Conservation (phyloP, 2,329 filamentous ascomycete genomes). For the Fusarium albosuccineum region DNA sequence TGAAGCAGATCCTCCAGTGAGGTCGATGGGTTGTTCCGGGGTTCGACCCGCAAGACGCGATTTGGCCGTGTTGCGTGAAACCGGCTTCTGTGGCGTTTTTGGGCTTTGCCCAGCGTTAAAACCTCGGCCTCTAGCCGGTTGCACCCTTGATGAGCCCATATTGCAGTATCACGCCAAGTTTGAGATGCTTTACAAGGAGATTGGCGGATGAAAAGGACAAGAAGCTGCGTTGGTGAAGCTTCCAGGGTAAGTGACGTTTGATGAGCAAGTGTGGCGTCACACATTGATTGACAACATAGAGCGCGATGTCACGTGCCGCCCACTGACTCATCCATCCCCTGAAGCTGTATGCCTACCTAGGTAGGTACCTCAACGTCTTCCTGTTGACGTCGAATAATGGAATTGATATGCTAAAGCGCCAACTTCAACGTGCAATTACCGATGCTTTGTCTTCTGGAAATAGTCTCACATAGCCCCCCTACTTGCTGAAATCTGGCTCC, state of each 20-base stretch:
- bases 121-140: not conserved
- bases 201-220: not conserved
- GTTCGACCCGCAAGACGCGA: slow-evolving; percentile 8
- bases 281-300: not conserved
- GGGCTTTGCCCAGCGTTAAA: not conserved
- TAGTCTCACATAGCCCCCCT: not conserved
- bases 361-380: not conserved
- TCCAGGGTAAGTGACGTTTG: slow-evolving; percentile 26
- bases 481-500: not conserved
- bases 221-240: not conserved
- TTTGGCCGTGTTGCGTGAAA: not conserved
- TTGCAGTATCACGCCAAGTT: not conserved
- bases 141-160: slow-evolving; percentile 18
- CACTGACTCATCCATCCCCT: not conserved
- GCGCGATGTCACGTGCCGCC: slow-evolving; percentile 23
- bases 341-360: too few species aligned
- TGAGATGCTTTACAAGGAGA: not conserved
- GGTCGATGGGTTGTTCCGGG: slow-evolving; percentile 16
- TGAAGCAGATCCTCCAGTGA: slow-evolving; percentile 9
- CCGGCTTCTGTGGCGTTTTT: slow-evolving; percentile 12
- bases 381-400: too few species aligned
- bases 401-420: too few species aligned
- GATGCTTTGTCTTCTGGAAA: not conserved
- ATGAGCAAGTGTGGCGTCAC: slow-evolving; percentile 12
- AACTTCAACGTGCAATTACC: too few species aligned